Conservation (phyloP, 2,329 filamentous ascomycete species). For the Westerdykella sp. region DNA sequence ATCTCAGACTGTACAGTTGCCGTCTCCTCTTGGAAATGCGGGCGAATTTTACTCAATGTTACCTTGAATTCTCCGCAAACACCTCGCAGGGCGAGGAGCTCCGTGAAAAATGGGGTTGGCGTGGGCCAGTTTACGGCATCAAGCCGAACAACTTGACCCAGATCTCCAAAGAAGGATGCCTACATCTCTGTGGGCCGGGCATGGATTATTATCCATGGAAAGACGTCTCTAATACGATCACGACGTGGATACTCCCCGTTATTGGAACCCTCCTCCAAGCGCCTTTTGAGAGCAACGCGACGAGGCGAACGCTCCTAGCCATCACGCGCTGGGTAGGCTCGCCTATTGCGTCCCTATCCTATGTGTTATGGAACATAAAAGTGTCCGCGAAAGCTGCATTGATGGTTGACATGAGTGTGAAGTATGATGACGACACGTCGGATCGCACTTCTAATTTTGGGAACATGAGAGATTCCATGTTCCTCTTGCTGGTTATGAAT, state of each 20-base stretch:
- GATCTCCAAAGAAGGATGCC: constrained; percentile 26
- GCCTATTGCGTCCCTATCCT: constrained; percentile 27
- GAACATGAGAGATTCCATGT: constrained; percentile 38
- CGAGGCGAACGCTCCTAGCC: constrained; percentile 29
- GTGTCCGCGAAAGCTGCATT: constrained; percentile 31
- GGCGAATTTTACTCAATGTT: constrained; percentile 8
- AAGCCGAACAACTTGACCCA: constrained; percentile 12
- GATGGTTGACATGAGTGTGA: constrained; percentile 29
- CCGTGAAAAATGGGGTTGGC: constrained; percentile 14
- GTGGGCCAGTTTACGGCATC: constrained; percentile 13
- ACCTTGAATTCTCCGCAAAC: constrained; percentile 2
- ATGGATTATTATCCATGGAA: constrained; percentile 28
- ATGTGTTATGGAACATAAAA: constrained; percentile 33
- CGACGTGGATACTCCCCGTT: constrained; percentile 34
- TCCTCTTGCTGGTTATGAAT: constrained; percentile 39
- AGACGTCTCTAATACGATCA: constrained; percentile 23
- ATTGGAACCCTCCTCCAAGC: constrained; percentile 33
- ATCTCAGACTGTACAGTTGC: no score
- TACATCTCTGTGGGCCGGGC: constrained; percentile 23
- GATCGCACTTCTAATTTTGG: constrained; percentile 22
- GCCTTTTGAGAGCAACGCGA: constrained; percentile 34
- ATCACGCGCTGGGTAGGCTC: constrained; percentile 29
- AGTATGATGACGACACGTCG: constrained; percentile 18
- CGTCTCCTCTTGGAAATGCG: constrained; percentile 3
- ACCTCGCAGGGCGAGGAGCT: constrained; percentile 4